Base-by-base conservation (phyloP, 148 eudicot species). In the Polygonum aviculare region DNA sequence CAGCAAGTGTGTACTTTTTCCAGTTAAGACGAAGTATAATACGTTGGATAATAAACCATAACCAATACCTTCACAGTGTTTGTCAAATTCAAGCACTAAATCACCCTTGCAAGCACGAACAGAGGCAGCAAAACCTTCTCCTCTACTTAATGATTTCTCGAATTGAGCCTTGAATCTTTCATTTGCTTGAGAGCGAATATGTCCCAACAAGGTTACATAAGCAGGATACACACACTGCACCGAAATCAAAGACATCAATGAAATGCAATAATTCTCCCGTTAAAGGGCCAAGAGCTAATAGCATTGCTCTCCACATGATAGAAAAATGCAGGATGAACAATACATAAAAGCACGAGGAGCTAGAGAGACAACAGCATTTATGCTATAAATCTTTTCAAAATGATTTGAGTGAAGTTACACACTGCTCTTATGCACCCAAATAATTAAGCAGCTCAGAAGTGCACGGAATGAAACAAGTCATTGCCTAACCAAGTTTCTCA, bases 111-210 rank as follows among this genome's bases (percentile, higher is more conserved):
- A 84, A 26, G 4, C 45, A 74, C 74, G 83, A 60, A 78, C 81
- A 76, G 88, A 78, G 45, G 59, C 83, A 47, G 86, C 85, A 84
- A 86, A 86, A 59, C 82, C 82, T 78, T 84, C 79, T 78, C 89
- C 89, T 78, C 51, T 80, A 18, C 9, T 50, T 78, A 86, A 44
- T 59, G 65, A 48, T 38, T 81, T 52, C 63, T 82, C 85, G 8
- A 86, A 78, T 69, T 21, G 49, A 44, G 49, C 71, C 63, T 80
- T 82, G 74, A 86, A 86, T 47, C 76, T 84, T 52, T 81, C 78
- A 22, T 78, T 82, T 38, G 80, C 73, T 31, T 72, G 77, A 59
- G 79, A 76, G 67, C 85, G 83, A 65, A 80, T 47, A 77, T 84
- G 89, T 39, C 82, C 82, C 82, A 86, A 77, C 82, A 81, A 59